Conservation (phyloP, 371 early-diverging fungal genomes). For the Mucor lusitanicus region DNA sequence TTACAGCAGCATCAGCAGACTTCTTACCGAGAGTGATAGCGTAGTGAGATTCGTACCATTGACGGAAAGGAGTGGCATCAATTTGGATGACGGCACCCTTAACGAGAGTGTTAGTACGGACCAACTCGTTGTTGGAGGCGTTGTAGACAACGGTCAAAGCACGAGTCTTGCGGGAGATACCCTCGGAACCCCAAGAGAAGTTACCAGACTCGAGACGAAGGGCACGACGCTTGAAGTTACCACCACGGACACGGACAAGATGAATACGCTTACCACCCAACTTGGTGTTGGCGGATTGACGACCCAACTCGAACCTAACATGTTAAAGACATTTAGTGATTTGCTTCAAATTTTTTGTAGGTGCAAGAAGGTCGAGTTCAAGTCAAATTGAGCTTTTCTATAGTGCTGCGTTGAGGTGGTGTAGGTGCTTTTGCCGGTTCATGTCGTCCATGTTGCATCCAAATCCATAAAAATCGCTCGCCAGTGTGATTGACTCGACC, state of each 20-base stretch:
- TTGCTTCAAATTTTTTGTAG: background rate
- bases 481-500: background rate
- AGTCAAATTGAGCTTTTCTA: background rate
- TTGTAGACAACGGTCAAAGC: conserved; percentile 99
- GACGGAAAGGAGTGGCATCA: conserved; percentile 98
- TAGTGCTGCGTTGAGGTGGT: background rate
- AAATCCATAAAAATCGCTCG: background rate
- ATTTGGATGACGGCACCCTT: conserved; percentile 99
- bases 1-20: conserved; percentile 71
- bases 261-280: conserved; percentile 96
- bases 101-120: conserved; percentile 99
- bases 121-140: conserved; percentile 99
- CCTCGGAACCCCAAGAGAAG: conserved; percentile 98
- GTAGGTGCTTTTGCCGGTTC: background rate
- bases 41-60: conserved; percentile 98
- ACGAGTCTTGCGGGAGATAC: conserved; percentile 94
- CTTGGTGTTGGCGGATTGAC: conserved; percentile 98
- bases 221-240: conserved; percentile 98
- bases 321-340: background rate
- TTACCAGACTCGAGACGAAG: conserved; percentile 97
- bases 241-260: conserved; percentile 97
- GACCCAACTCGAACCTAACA: conserved; percentile 96
- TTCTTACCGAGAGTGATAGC: conserved; percentile 88
- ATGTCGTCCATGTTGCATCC: background rate
- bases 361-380: background rate